Conservation (phyloP, 2,329 filamentous ascomycete genomes). For the Fusarium haematococcum region DNA sequence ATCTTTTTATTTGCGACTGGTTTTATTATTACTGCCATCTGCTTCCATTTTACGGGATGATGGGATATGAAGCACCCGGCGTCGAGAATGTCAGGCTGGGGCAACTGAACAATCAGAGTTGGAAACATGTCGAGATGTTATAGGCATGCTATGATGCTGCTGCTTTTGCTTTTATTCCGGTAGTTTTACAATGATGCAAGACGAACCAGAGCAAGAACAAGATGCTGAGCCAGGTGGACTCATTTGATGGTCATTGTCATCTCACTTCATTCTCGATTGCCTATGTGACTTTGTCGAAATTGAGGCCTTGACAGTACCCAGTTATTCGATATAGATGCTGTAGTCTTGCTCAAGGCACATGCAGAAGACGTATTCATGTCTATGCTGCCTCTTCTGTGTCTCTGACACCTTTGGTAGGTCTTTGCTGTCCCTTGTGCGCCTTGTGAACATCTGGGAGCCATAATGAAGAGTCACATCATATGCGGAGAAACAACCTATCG, state of each 20-base stretch:
- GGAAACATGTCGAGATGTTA: slow-evolving; percentile 14
- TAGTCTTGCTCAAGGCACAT: not conserved
- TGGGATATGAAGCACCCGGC: slow-evolving; percentile 2
- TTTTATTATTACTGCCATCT: slow-evolving; percentile 6
- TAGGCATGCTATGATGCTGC: slow-evolving; percentile 14
- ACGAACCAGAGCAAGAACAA: not conserved
- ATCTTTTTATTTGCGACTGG: not conserved
- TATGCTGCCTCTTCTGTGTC: not conserved
- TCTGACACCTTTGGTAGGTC: not conserved
- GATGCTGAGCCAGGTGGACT: not conserved
- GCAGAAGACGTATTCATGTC: not conserved
- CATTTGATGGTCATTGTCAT: not conserved
- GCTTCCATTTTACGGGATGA: not conserved
- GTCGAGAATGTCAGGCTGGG: not conserved
- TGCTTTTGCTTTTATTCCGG: not conserved
- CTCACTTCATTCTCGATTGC: not conserved
- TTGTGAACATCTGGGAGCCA: not conserved
- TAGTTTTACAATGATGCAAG: slow-evolving; percentile 18
- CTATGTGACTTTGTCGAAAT: not conserved
- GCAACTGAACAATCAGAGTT: slow-evolving; percentile 9
- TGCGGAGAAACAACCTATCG: not conserved
- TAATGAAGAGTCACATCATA: not conserved
- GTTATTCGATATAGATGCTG: too few species aligned
- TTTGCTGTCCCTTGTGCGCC: not conserved
- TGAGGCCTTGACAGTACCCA: not conserved